A percentile compares a stretch with the other conserved stretches of the same genome.
Evolutionary conservation across 495 filamentous ascomycete species (phyloP).

Genomic region (Bombardia bombarda): DNA sequence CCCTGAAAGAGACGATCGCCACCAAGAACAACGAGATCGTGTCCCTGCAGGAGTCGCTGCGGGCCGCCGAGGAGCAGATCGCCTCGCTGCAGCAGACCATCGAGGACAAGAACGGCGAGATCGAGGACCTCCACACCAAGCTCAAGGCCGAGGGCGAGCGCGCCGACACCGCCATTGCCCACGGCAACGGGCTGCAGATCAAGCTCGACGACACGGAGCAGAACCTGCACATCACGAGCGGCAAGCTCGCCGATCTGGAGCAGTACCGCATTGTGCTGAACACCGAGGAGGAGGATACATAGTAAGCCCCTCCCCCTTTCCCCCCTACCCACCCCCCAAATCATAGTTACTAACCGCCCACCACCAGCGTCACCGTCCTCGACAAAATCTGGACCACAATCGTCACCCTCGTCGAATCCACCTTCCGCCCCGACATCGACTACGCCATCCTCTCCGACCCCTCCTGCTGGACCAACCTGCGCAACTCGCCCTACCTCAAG

Average conservation of each 20-base stretch:
- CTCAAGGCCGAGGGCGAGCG: conserved; percentile 17
- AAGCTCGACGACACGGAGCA: conserved; percentile 19
- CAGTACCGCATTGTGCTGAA: conserved; percentile 21
- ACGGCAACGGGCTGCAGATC: conserved; percentile 19
- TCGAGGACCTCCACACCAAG: conserved; percentile 19
- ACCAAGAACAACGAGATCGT: conserved; percentile 21
- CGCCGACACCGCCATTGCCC: conserved; percentile 20
- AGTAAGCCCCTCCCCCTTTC: conserved; percentile 13
- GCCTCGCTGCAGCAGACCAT: conserved; percentile 20
- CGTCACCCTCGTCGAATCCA: conserved; percentile 25
- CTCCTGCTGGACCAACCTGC: conserved; percentile 31
- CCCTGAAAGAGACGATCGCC: conserved; percentile 14
- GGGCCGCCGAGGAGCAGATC: conserved; percentile 21
- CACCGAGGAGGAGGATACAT: conserved; percentile 21
- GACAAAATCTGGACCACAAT: conserved; percentile 33
- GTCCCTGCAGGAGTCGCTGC: conserved; percentile 19
- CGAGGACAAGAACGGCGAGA: conserved; percentile 21
- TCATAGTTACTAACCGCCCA: not conserved
- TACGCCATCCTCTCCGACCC: conserved; percentile 22
- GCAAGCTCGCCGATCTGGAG: conserved; percentile 19
- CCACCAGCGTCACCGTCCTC: conserved; percentile 21
- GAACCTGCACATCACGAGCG: conserved; percentile 12
- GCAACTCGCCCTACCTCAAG: conserved; percentile 29
- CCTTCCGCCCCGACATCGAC: conserved; percentile 29
- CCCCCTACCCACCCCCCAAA: not conserved